Conservation (phyloP, 2,329 filamentous ascomycete species). For the Thielaviopsis ethacetica region DNA sequence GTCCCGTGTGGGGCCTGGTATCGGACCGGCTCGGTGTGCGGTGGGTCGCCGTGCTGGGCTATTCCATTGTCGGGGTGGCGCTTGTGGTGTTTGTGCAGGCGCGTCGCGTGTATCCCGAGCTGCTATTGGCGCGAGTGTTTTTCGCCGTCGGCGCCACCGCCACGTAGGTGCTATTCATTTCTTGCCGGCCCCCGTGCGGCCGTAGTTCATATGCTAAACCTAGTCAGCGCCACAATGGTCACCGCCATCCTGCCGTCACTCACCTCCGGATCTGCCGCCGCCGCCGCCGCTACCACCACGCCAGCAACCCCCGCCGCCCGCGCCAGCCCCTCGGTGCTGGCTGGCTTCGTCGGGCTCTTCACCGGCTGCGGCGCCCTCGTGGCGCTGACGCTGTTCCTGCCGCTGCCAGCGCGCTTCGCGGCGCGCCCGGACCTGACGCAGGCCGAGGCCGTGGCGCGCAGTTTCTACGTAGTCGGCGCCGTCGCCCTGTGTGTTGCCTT, state of each 20-base stretch:
- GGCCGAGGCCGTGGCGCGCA: constrained; percentile 58
- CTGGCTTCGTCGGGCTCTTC: constrained; percentile 80
- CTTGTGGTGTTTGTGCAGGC: constrained; percentile 74
- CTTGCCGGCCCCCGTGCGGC: neutral
- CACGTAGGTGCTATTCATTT: constrained; percentile 33
- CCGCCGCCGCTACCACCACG: too few species aligned
- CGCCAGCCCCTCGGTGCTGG: constrained; percentile 45
- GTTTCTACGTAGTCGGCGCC: constrained; percentile 71
- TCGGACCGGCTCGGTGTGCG: constrained; percentile 65
- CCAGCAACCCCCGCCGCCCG: constrained; percentile 13
- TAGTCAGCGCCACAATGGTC: constrained; percentile 71
- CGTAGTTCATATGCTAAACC: too few species aligned
- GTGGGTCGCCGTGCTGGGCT: constrained; percentile 59
- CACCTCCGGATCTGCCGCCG: constrained; percentile 27
- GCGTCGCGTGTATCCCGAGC: constrained; percentile 70
- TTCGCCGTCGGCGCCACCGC: constrained; percentile 91
- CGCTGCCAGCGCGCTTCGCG: constrained; percentile 65
- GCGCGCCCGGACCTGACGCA: constrained; percentile 55
- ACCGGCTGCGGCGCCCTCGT: constrained; percentile 85
- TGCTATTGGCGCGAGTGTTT: constrained; percentile 67
- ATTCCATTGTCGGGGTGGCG: constrained; percentile 61
- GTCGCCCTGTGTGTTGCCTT: constrained; percentile 57
- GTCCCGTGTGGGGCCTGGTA: constrained; percentile 61
- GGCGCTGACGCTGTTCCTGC: constrained; percentile 67
- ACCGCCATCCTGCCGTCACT: constrained; percentile 75